Base-by-base conservation (phyloP, 306 rosid species). In the Argentina anserina region DNA sequence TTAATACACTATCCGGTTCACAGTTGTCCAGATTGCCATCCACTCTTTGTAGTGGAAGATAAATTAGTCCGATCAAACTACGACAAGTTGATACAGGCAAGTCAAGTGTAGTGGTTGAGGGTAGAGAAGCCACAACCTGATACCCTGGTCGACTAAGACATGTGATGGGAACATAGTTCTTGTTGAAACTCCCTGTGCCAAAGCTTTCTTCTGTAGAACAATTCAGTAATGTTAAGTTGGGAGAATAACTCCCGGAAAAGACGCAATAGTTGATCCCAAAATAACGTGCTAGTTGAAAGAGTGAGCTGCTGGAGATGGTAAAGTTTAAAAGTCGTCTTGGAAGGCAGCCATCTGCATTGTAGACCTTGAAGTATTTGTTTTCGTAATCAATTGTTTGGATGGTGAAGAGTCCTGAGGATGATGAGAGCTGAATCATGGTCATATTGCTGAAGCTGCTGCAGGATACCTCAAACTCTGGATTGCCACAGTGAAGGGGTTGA, bases 381-480 rank as follows among this genome's bases (percentile, higher is more conserved):
- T 0, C 0, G 3, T 69, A 69, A 36, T 49, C 0, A 2, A 52
- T 55, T 1, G 1, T 53, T 21, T 9, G 47, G 17, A 70, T 37
- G 10, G 37, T 0, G 26, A 70, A 53, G 47, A 52, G 37, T 37
- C 65, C 74, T 2, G 74, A 70, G 3, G 50, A 37, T 25, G 65
- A 25, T 2, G 64, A 36, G 11, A 53, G 65, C 65, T 53, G 50
- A 23, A 70, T 70, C 74, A 70, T 23, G 9, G 74, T 75, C 37
- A 7, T 69, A 56, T 9, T 18, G 65, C 40, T 60, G 65, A 49
- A 47, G 10, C 65, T 59, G 39, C 37, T 42, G 61, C 93, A 89
- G 9, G 75, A 53, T 20, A 89, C 15, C 70, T 81, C 87, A 75
- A 86, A 86, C 2, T 81, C 81, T 0, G 80, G 82, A 41, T 34